Conservation (phyloP, 2,329 filamentous ascomycete genomes). For the Fusarium sp. region DNA sequence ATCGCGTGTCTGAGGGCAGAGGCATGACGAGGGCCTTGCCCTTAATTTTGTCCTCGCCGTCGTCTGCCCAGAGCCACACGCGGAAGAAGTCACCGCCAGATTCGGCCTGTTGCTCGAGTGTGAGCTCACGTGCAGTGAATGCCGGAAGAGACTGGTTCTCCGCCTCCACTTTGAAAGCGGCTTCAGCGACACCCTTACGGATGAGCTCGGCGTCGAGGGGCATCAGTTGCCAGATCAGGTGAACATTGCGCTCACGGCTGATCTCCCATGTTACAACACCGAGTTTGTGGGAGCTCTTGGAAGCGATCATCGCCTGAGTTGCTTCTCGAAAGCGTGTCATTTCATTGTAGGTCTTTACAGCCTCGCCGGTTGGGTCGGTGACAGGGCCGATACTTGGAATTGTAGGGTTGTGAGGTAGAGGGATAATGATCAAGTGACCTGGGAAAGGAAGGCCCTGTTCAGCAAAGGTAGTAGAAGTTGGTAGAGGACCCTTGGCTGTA, state of each 20-base stretch:
- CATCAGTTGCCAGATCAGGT: conserved; percentile 94
- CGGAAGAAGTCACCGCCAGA: conserved; percentile 78
- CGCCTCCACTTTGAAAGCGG: conserved; percentile 87
- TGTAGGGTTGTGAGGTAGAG: conserved; percentile 83
- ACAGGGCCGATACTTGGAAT: conserved; percentile 72
- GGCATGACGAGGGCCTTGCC: conserved; percentile 78
- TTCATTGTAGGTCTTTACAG: conserved; percentile 75
- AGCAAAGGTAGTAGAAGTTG: conserved; percentile 74
- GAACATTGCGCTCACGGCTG: conserved; percentile 81
- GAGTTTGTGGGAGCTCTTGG: conserved; percentile 66
- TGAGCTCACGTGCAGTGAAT: conserved; percentile 61
- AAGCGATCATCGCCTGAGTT: conserved; percentile 82
- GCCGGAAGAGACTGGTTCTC: conserved; percentile 74
- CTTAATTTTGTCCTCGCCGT: conserved; percentile 64
- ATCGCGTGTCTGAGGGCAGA: conserved; percentile 76
- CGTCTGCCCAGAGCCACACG: conserved; percentile 79
- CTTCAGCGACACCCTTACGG: conserved; percentile 80
- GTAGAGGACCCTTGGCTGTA: conserved; percentile 89
- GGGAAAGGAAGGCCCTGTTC: conserved; percentile 77
- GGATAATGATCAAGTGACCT: conserved; percentile 90
- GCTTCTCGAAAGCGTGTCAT: conserved; percentile 84
- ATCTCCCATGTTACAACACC: conserved; percentile 95
- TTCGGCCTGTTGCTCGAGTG: conserved; percentile 60
- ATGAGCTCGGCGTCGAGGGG: conserved; percentile 78
- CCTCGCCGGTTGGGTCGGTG: conserved; percentile 61